Evolutionary conservation across 306 rosid species (phyloP).

Genomic region (Acmispon strigosus): DNA sequence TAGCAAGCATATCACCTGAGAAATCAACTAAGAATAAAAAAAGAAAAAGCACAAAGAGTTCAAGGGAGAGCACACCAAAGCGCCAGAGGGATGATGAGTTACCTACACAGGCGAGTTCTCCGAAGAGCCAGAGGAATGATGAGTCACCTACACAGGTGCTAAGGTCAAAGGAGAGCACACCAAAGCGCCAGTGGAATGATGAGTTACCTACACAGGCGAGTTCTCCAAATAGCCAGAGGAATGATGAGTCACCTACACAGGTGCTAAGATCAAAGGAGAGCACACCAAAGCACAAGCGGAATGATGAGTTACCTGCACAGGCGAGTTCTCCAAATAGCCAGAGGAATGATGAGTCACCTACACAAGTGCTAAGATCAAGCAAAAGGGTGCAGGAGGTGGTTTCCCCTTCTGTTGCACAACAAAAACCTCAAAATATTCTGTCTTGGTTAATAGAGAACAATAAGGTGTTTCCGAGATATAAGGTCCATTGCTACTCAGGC

Average conservation of each 20-base stretch:
- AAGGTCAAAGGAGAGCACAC: too few species aligned
- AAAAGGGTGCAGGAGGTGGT: constrained; percentile 62
- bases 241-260: too few species aligned
- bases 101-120: constrained; percentile 16
- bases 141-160: constrained; percentile 12
- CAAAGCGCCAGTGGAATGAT: constrained; percentile 20
- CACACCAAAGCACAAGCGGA: too few species aligned
- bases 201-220: not conserved
- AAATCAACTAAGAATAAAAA: constrained; percentile 8
- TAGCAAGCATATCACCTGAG: not conserved
- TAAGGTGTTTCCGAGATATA: constrained; percentile 42
- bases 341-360: constrained; percentile 1
- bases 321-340: constrained; percentile 16
- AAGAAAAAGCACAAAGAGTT: constrained; percentile 10
- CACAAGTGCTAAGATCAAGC: constrained; percentile 39
- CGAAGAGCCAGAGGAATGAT: constrained; percentile 21
- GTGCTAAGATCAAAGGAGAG: too few species aligned
- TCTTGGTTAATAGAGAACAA: constrained; percentile 78
- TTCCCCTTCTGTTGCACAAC: constrained; percentile 32
- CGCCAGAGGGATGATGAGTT: not conserved
- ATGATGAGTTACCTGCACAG: not conserved
- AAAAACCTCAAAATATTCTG: constrained; percentile 51
- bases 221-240: too few species aligned
- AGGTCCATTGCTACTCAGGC: constrained; percentile 34
- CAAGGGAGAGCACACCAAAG: constrained; percentile 19